These are phyloP conservation scores for Pythium periplocum DNA, from an alignment of 352 stramenopile genomes.

Conservation along the genomic window DNA sequence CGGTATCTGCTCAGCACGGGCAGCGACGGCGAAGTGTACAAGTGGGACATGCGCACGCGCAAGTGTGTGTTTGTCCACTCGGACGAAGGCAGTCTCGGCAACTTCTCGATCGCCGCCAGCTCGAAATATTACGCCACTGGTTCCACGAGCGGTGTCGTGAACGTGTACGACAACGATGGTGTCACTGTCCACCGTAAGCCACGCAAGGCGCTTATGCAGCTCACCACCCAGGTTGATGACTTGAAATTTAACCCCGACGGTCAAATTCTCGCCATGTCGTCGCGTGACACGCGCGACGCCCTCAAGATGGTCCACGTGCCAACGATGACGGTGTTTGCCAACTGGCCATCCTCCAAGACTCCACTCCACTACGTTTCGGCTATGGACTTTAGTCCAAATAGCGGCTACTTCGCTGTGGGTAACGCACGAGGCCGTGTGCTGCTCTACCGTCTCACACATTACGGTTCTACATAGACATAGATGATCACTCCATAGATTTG, in stretches of 20 bases:
- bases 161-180: conserved; percentile 90
- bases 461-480: conserved; percentile 68
- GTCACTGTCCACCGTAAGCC: conserved; percentile 53
- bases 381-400: conserved; percentile 95
- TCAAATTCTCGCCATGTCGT: conserved; percentile 94
- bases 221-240: conserved; percentile 89
- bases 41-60: conserved; percentile 90
- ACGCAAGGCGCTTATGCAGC: conserved; percentile 95
- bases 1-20: conserved; percentile 91
- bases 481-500: conserved; percentile 1
- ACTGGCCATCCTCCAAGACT: conserved; percentile 96
- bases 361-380: conserved; percentile 95
- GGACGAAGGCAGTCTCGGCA: conserved; percentile 86
- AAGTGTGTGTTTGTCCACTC: conserved; percentile 75
- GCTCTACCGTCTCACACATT: conserved; percentile 96
- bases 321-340: conserved; percentile 93
- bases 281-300: conserved; percentile 87
- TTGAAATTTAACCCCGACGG: conserved; percentile 92
- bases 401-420: conserved; percentile 92
- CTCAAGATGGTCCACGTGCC: conserved; percentile 96
- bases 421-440: conserved; percentile 97
- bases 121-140: conserved; percentile 88
- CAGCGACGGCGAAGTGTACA: conserved; percentile 95
- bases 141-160: conserved; percentile 96
- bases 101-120: conserved; percentile 71